Conservation (phyloP, 257 asterid species). For the Plectranthus barbatus region DNA sequence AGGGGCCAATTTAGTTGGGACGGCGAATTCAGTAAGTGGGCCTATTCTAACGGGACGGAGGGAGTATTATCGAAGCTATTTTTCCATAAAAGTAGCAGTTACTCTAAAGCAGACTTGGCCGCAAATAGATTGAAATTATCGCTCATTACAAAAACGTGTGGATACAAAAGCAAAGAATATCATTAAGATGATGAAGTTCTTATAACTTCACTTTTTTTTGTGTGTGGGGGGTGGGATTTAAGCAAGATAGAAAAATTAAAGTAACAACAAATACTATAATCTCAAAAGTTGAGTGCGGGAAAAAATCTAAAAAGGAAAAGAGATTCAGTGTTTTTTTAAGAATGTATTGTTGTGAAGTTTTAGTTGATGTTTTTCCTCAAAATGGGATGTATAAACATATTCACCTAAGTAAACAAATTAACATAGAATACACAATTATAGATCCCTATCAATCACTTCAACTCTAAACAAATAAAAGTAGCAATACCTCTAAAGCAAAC, state of each 20-base stretch:
- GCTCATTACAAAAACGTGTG: constrained; percentile 77
- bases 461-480: constrained; percentile 4
- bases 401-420: neutral
- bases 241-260: neutral
- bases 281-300: neutral
- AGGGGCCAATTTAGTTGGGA: too few species aligned
- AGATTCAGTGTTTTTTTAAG: too few species aligned
- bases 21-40: too few species aligned
- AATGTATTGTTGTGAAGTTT: too few species aligned
- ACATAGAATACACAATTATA: neutral
- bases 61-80: too few species aligned
- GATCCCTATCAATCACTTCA: neutral
- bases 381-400: neutral
- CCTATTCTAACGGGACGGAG: too few species aligned
- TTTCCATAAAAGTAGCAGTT: constrained; percentile 35
- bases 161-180: too few species aligned
- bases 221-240: neutral
- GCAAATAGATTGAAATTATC: constrained; percentile 89
- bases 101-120: constrained; percentile 99
- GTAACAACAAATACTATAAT: neutral
- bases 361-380: neutral
- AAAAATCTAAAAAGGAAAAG: too few species aligned
- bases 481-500: constrained; percentile 96
- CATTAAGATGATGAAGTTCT: neutral
- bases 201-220: too few species aligned